Conservation (phyloP, 495 filamentous ascomycete genomes). For the Staphylotrichum tortipilum region DNA sequence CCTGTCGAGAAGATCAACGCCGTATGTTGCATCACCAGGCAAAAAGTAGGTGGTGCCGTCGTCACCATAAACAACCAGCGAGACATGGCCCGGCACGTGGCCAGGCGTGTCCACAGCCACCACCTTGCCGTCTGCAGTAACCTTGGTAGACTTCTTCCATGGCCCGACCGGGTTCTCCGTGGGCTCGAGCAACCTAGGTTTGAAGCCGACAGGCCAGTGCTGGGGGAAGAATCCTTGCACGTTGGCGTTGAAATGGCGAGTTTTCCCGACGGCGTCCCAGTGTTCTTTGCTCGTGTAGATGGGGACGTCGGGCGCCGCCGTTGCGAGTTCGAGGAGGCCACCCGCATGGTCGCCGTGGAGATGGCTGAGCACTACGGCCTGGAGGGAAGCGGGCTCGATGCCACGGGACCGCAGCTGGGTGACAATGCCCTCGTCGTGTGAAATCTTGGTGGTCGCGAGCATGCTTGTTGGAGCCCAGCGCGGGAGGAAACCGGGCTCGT, state of each 20-base stretch:
- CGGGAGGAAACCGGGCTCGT: neutral
- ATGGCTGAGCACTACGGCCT: neutral
- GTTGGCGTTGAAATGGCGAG: neutral
- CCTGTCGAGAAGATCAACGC: neutral
- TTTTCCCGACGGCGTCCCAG: neutral
- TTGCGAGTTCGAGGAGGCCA: neutral
- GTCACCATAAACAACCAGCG: neutral
- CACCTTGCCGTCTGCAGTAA: neutral
- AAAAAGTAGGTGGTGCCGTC: neutral
- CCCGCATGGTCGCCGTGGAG: neutral
- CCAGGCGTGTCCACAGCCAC: neutral
- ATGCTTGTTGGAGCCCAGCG: neutral
- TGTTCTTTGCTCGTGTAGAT: neutral
- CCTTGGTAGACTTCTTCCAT: neutral
- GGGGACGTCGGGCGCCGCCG: neutral
- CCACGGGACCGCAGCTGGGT: neutral
- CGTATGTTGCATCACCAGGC: neutral
- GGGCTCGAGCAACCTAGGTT: neutral
- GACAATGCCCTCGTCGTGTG: neutral
- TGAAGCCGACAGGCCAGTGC: neutral
- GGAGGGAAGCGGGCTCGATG: neutral
- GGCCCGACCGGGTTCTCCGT: neutral
- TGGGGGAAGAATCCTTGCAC: neutral
- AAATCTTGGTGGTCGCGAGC: neutral
- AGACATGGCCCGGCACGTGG: neutral